Evolutionary conservation across 2,329 filamentous ascomycete species (phyloP).

Genomic region (Fusarium drepaniforme): DNA sequence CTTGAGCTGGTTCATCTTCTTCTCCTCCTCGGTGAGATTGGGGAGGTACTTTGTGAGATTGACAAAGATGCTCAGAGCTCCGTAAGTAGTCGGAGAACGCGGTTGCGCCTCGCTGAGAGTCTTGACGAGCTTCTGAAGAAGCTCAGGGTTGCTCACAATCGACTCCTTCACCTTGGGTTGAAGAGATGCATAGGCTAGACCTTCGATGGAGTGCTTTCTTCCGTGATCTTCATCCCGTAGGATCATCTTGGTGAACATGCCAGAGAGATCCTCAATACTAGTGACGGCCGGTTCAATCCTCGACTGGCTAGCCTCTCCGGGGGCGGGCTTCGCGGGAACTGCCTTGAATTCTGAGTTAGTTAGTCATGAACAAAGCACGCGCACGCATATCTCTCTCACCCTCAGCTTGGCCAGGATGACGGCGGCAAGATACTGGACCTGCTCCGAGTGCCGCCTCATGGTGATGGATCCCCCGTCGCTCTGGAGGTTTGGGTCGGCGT

Average conservation of each 20-base stretch:
- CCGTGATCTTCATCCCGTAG: slow-evolving; percentile 67
- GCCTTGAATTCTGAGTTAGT: slow-evolving; percentile 67
- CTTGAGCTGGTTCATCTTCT: slow-evolving; percentile 91
- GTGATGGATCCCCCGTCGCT: slow-evolving; percentile 69
- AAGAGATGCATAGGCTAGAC: slow-evolving; percentile 90
- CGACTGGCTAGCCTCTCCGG: slow-evolving; percentile 54
- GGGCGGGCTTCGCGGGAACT: slow-evolving; percentile 59
- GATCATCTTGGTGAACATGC: slow-evolving; percentile 75
- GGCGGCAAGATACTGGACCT: slow-evolving; percentile 75
- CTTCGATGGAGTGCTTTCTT: slow-evolving; percentile 84
- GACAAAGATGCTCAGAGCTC: slow-evolving; percentile 84
- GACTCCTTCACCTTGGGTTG: slow-evolving; percentile 88
- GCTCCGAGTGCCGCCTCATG: slow-evolving; percentile 71
- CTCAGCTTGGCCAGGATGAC: slow-evolving; percentile 81
- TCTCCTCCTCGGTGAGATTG: slow-evolving; percentile 86
- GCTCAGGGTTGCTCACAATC: slow-evolving; percentile 74
- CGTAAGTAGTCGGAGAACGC: slow-evolving; percentile 82
- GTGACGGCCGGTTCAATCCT: slow-evolving; percentile 67
- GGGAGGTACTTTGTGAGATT: slow-evolving; percentile 89
- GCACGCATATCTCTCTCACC: slow-evolving; percentile 53
- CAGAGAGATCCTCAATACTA: slow-evolving; percentile 74
- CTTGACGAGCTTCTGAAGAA: slow-evolving; percentile 78
- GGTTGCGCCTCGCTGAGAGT: slow-evolving; percentile 69
- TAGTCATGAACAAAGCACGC: slow-evolving; percentile 51
- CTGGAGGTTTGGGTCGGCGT: slow-evolving; percentile 68